These are phyloP conservation scores for Sclerotinia trifoliorum DNA, from an alignment of 2,329 filamentous ascomycete species.

Conservation along the genomic window DNA sequence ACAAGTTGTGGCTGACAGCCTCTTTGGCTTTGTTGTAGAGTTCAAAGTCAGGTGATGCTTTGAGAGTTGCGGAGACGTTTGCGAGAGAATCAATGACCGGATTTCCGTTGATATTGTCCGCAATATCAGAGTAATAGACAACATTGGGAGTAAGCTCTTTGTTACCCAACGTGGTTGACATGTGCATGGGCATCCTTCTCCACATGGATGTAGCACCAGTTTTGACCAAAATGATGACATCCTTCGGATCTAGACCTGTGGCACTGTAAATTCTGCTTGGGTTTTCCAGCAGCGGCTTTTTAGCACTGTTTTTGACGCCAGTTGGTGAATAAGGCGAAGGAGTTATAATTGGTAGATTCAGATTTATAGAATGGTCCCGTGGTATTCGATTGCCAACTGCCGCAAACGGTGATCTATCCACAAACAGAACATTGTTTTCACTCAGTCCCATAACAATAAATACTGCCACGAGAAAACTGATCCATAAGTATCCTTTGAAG, in stretches of 20 bases:
- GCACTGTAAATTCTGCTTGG: not conserved
- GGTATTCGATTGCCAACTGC: not conserved
- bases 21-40: conserved; percentile 24
- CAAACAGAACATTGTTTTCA: conserved; percentile 22
- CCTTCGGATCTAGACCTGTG: conserved; percentile 23
- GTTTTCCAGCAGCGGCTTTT: not conserved
- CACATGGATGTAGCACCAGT: conserved; percentile 27
- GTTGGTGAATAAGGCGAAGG: not conserved
- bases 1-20: conserved; percentile 22
- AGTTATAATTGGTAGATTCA: not conserved
- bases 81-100: conserved; percentile 24
- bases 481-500: conserved; percentile 28
- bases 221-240: conserved; percentile 27
- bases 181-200: conserved; percentile 28
- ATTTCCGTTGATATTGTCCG: conserved; percentile 25
- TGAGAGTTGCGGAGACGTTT: conserved; percentile 25
- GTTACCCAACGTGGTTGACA: conserved; percentile 26
- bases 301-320: not conserved
- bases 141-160: conserved; percentile 24
- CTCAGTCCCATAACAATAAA: conserved; percentile 28
- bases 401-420: conserved; percentile 1
- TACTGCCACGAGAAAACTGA: conserved; percentile 24
- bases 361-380: not conserved
- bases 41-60: conserved; percentile 25
- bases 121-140: conserved; percentile 24